A percentile compares a stretch with the other conserved stretches of the same genome.
These are phyloP conservation scores for Jamesozyma rosinii DNA, from an alignment of 805 yeast genomes.

Conservation along the genomic window DNA sequence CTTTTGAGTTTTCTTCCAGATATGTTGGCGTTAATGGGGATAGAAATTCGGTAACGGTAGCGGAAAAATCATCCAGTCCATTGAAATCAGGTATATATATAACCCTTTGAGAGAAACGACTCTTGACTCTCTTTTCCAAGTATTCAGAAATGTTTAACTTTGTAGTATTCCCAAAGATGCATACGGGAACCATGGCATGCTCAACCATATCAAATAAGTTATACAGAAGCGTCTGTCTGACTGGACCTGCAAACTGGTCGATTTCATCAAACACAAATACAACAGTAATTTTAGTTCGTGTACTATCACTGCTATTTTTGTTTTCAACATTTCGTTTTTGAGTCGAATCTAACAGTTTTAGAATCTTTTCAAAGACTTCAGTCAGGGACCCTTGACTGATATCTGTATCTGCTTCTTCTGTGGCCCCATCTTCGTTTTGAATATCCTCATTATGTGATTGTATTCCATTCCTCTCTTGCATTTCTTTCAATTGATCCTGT, in stretches of 20 bases:
- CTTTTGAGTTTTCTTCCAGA: background rate
- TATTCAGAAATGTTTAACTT: constrained; percentile 68
- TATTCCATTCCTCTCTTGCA: constrained; percentile 18
- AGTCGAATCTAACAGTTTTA: constrained; percentile 41
- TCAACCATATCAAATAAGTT: constrained; percentile 84
- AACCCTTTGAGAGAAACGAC: constrained; percentile 77
- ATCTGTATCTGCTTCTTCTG: constrained; percentile 15
- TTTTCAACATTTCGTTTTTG: constrained; percentile 7
- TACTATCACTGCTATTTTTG: constrained; percentile 13
- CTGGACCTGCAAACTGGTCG: constrained; percentile 62
- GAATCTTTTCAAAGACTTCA: constrained; percentile 52
- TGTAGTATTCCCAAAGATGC: constrained; percentile 73
- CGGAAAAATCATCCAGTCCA: constrained; percentile 42
- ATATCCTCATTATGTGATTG: constrained; percentile 1
- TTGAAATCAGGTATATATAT: constrained; percentile 48
- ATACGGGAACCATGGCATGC: constrained; percentile 55
- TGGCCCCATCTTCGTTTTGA: constrained; percentile 4
- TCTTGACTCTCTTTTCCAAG: constrained; percentile 83
- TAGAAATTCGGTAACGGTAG: constrained; percentile 35
- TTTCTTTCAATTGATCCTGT: constrained; percentile 38
- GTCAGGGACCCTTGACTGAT: constrained; percentile 47
- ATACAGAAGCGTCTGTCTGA: constrained; percentile 76
- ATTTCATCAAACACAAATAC: constrained; percentile 78
- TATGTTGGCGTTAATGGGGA: background rate
- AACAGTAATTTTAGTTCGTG: constrained; percentile 42